Percentiles rank a stretch among this genome's conserved stretches.
Conservation (phyloP, 83 land plant species). For the Picea abies region DNA sequence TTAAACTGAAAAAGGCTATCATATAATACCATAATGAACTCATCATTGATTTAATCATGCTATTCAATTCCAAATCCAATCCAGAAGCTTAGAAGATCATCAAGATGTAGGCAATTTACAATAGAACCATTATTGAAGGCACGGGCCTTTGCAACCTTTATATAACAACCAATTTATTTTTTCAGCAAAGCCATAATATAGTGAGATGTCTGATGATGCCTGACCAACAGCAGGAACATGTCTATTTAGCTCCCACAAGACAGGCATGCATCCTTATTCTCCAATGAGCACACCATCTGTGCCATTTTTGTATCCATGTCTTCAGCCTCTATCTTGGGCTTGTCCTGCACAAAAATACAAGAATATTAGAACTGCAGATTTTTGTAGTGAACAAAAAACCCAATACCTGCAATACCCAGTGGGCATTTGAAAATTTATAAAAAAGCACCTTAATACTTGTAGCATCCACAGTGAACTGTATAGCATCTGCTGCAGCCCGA, state of each 20-base stretch:
- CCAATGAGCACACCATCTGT: conserved; percentile 82
- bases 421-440: neutral
- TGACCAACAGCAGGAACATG: neutral
- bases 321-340: conserved; percentile 27
- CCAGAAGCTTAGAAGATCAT: neutral
- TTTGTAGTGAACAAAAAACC: neutral
- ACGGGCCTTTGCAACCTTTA: neutral
- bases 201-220: neutral
- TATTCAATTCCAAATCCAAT: neutral
- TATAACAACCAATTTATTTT: neutral
- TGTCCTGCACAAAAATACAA: conserved; percentile 26
- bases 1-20: too few species aligned
- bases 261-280: conserved; percentile 83
- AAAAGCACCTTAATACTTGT: conserved; percentile 39
- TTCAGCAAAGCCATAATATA: neutral
- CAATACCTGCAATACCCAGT: neutral
- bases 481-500: conserved; percentile 83
- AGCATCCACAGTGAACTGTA: conserved; percentile 78
- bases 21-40: neutral
- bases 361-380: neutral
- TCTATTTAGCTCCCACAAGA: conserved; percentile 77
- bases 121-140: neutral
- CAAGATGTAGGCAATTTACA: conserved; percentile 1
- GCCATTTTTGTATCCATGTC: conserved; percentile 62
- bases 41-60: neutral